These are phyloP conservation scores for Trichophyton verrucosum DNA, from an alignment of 2,329 filamentous ascomycete genomes.

Conservation along the genomic window DNA sequence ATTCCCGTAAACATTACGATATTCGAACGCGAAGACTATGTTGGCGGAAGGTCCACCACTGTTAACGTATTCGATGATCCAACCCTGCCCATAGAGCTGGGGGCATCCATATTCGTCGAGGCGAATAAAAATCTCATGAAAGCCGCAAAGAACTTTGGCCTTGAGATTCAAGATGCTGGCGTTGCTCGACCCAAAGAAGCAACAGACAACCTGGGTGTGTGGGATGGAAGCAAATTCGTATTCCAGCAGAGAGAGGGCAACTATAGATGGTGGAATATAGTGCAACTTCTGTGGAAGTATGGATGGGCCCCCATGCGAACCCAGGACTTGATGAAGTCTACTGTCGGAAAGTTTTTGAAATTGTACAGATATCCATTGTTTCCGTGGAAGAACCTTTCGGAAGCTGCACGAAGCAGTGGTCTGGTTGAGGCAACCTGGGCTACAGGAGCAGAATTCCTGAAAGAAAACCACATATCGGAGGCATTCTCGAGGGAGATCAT, in stretches of 20 bases:
- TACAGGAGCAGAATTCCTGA: slow-evolving; percentile 63
- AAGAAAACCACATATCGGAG: slow-evolving; percentile 52
- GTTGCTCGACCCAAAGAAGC: slow-evolving; percentile 37
- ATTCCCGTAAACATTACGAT: slow-evolving; percentile 66
- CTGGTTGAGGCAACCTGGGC: slow-evolving; percentile 53
- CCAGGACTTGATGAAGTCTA: slow-evolving; percentile 57
- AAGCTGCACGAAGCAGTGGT: slow-evolving; percentile 54
- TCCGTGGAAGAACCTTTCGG: slow-evolving; percentile 65
- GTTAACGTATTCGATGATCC: slow-evolving; percentile 62
- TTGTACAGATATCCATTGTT: slow-evolving; percentile 75
- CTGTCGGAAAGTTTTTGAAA: slow-evolving; percentile 59
- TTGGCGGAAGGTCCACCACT: slow-evolving; percentile 81
- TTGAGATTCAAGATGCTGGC: slow-evolving; percentile 42
- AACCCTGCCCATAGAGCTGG: slow-evolving; percentile 62
- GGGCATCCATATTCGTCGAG: slow-evolving; percentile 81
- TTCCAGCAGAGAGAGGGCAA: slow-evolving; percentile 49
- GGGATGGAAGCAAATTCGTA: slow-evolving; percentile 68
- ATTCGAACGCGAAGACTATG: slow-evolving; percentile 63
- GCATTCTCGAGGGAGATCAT: slow-evolving; percentile 68
- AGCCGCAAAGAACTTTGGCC: slow-evolving; percentile 57
- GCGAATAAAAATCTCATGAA: slow-evolving; percentile 72
- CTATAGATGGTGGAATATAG: slow-evolving; percentile 65
- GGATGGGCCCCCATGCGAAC: slow-evolving; percentile 65
- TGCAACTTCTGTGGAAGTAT: slow-evolving; percentile 74
- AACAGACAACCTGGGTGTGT: slow-evolving; percentile 56